Evolutionary conservation across 2,329 filamentous ascomycete species (phyloP), one percentile per base, ranked within the genome.

Genomic region (Pseudogymnoascus sp.): DNA sequence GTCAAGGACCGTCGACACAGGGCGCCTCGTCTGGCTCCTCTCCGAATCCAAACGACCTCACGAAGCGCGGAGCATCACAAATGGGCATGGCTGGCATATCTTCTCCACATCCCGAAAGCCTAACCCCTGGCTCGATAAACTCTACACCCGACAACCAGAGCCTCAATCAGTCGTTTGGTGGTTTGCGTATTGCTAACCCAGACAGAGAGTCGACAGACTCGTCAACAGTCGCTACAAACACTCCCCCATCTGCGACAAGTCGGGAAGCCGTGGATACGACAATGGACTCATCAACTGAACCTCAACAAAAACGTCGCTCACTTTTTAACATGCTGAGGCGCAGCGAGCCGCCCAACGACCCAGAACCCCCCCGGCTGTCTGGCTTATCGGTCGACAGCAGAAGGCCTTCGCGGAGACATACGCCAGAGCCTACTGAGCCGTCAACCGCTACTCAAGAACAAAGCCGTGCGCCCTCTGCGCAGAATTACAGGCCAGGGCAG

Each of bases 111-210:
- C 41, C 41, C 30, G 41, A 30, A 30, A 52, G 41, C 41, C 41
- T 52, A 30, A 52, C 41, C 23, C 41, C 41, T 52, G 41, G 41
- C 41, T 52, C 41, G 18, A 30, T 12, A n/a, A 52, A 52, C 41
- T 52, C 64, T 73, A 96, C 96, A 91, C 90, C 91, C 77, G 90
- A 89, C 74, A 91, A 96, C 78, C 77, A 96, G 72, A 95, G 89
- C 75, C 84, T 97, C 66, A 94, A 91, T 71, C 89, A 92, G 77
- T 90, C 90, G 70, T 82, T 97, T 70, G 94, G 94, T 70, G 92
- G 92, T 69, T 79, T 99, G 74, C 90, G 92, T 73, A 97, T 99
- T 74, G 92, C 94, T 69, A 99, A 97, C 74, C 92, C 92, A 60
- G 92, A 96, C 76, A 85, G 94, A 75, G 64, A 66, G 65, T 63